A percentile compares a stretch with the other conserved stretches of the same genome.
Evolutionary conservation across 1,139 yeast genomes (phyloP).

Genomic region (Yamadazyma diddensiae): DNA sequence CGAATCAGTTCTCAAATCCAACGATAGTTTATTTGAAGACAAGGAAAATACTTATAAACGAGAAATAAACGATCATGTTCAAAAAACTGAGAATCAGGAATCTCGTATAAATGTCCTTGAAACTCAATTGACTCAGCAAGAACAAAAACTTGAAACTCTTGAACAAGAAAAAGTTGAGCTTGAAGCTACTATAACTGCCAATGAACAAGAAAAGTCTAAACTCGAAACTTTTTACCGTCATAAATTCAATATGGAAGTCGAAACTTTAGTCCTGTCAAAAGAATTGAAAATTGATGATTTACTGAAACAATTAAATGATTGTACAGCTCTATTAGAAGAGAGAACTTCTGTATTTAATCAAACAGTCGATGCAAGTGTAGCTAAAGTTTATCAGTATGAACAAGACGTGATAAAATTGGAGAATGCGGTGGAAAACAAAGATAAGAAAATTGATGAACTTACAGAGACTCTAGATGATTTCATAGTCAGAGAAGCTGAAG

Average conservation of each 20-base stretch:
- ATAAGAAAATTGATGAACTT: slow-evolving; percentile 3
- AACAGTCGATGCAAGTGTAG: slow-evolving; percentile 10
- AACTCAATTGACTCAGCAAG: slow-evolving; percentile 5
- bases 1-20: slow-evolving; percentile 9
- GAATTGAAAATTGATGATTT: slow-evolving; percentile 18
- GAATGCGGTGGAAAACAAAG: slow-evolving; percentile 2
- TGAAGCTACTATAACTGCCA: slow-evolving; percentile 4
- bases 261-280: slow-evolving; percentile 25
- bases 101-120: background rate
- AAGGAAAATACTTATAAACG: slow-evolving; percentile 5
- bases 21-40: slow-evolving; percentile 10
- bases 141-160: background rate
- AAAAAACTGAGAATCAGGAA: slow-evolving; percentile 8
- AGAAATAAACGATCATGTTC: slow-evolving; percentile 3
- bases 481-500: background rate
- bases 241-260: slow-evolving; percentile 29
- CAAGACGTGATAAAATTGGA: slow-evolving; percentile 4
- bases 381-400: slow-evolving; percentile 11
- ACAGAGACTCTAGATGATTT: background rate
- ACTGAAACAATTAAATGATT: slow-evolving; percentile 7
- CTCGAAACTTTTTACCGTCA: slow-evolving; percentile 24
- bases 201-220: slow-evolving; percentile 14
- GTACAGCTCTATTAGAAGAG: slow-evolving; percentile 8
- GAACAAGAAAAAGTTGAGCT: slow-evolving; percentile 3
- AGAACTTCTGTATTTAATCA: slow-evolving; percentile 6